Evolutionary conservation across 2,329 filamentous ascomycete species (phyloP).

Genomic region (Verruconis gallopava): DNA sequence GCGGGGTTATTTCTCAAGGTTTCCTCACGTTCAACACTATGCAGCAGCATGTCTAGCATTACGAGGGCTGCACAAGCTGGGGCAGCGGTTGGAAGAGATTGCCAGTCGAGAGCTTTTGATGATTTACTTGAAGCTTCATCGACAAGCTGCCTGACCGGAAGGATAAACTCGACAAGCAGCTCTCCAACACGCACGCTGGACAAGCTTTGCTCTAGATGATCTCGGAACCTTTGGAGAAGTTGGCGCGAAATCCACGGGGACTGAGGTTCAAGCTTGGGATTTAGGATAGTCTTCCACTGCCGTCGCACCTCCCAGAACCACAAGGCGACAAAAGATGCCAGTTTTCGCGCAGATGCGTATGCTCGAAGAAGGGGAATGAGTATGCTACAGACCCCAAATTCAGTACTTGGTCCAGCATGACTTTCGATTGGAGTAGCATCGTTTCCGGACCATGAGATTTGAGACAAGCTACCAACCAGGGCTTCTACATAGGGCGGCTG

Average conservation of each 20-base stretch:
- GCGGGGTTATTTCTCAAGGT: background rate
- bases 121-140: background rate
- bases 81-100: background rate
- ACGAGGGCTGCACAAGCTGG: conserved; percentile 5
- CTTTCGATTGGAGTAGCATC: background rate
- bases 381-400: background rate
- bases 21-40: background rate
- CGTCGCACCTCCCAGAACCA: conserved; percentile 6
- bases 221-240: conserved; percentile 1
- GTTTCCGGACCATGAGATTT: background rate
- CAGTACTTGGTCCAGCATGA: background rate
- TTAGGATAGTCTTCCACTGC: conserved; percentile 1
- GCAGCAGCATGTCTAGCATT: conserved; percentile 5
- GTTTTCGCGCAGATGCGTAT: conserved; percentile 2
- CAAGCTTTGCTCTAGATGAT: conserved; percentile 2
- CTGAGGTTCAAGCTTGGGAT: background rate
- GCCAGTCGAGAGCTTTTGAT: background rate
- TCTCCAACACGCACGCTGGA: conserved; percentile 2
- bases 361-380: conserved; percentile 5
- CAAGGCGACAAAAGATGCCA: conserved; percentile 3
- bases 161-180: conserved; percentile 1
- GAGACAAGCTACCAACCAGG: background rate
- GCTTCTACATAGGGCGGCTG: conserved; percentile 8
- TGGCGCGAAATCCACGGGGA: background rate
- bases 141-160: conserved; percentile 2